These are phyloP conservation scores for Cystobasidium pallidum DNA, from an alignment of 1,284 basidiomycete genomes.

Conservation along the genomic window DNA sequence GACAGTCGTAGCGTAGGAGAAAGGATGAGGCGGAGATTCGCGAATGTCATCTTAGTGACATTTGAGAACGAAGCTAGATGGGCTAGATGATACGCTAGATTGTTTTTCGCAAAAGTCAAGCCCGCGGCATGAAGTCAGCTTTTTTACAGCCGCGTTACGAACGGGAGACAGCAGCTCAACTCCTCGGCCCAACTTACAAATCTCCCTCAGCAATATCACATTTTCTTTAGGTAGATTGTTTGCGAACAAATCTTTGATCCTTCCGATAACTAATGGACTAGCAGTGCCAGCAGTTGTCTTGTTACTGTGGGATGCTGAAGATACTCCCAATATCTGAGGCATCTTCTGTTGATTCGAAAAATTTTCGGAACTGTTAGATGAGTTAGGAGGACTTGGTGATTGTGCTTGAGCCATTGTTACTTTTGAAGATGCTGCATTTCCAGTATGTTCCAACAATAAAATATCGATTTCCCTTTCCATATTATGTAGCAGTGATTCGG, in stretches of 20 bases:
- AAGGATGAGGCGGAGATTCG: constrained; percentile 51
- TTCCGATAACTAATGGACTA: constrained; percentile 40
- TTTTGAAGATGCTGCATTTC: constrained; percentile 48
- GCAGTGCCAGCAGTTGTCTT: neutral
- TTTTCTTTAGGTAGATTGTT: constrained; percentile 46
- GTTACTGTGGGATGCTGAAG: neutral
- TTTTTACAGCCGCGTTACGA: too few species aligned
- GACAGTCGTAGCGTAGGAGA: constrained; percentile 50
- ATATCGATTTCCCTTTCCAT: constrained; percentile 47
- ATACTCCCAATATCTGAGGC: neutral
- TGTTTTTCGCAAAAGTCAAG: neutral
- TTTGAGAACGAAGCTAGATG: constrained; percentile 43
- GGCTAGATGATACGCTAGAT: constrained; percentile 49
- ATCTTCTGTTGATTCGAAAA: constrained; percentile 11
- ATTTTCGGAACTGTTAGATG: neutral
- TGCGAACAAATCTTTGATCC: constrained; percentile 46
- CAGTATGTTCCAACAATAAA: constrained; percentile 44
- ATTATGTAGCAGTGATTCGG: constrained; percentile 48
- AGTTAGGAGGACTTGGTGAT: constrained; percentile 26
- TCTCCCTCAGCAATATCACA: constrained; percentile 47
- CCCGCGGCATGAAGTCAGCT: neutral
- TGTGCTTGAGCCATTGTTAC: constrained; percentile 42
- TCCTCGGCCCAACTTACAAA: constrained; percentile 22
- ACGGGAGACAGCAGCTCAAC: neutral
- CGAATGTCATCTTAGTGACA: constrained; percentile 51